Base-by-base conservation (phyloP, 2,329 filamentous ascomycete genomes). In the Juglanconis oblonga region DNA sequence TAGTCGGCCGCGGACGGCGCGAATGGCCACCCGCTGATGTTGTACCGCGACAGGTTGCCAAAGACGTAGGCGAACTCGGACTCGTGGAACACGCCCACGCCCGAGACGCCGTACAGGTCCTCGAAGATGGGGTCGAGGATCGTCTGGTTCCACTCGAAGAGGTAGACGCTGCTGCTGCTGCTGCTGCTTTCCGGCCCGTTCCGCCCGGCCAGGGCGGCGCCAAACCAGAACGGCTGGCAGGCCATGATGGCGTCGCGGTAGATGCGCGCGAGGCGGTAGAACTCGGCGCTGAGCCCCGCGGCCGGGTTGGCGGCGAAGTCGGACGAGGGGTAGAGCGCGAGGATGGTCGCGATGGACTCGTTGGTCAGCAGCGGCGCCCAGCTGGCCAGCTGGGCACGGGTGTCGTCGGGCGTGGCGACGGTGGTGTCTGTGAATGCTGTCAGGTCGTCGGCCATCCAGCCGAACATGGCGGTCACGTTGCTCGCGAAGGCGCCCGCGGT, bases 131-230 rank as follows among this genome's bases (percentile, higher is more conserved):
- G 72, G 3, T 75, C 77, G 2, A 82, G 69, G n/a, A 84, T 73
- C 0, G 81, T 84, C 65, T 83, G 80, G 67, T 85, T 85, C 71
- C 78, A 80, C 61, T 77, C 70, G 67, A 79, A 83, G 1, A 82
- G 68, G 65, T 78, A 84, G 4, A 81, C 77, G 4, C 68, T 65
- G 61, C 74, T 75, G 4, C 70, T 24, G 24, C 24, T 24, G 24
- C 24, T 24, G 24, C 24, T 24, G 24, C 24, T 24, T 24, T 24
- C 24, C 24, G 24, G 24, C 24, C 24, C 70, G 13, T 68, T 62
- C 13, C 24, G 14, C 14, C 5, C 42, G 1, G 75, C 70, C 31
- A 82, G 69, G 1, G 74, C 71, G 35, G 71, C 64, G 2, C 72
- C 79, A 55, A 77, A 76, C 53, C 74, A 73, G 8, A 81, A 64